phyloP scores from a whole-genome alignment of 495 filamentous ascomycete genomes.

The Aspergillus steynii region DNA sequence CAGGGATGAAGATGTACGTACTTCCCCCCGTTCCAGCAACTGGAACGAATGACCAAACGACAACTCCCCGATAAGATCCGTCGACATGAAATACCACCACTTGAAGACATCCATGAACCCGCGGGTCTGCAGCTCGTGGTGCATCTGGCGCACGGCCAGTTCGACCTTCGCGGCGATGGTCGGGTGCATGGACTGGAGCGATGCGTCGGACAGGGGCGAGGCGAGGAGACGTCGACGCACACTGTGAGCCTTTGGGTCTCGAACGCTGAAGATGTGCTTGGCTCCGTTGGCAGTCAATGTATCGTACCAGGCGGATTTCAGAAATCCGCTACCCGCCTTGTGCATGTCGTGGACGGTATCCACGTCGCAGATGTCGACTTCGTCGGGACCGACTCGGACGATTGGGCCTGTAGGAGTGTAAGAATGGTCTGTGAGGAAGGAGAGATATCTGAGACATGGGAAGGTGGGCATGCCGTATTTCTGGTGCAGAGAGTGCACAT shows the following conservation, averaged over 20 bases:
- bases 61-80: constrained; percentile 47
- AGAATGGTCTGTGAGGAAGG: too few species aligned
- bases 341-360: constrained; percentile 40
- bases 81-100: constrained; percentile 48
- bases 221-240: constrained; percentile 35
- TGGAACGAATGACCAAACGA: constrained; percentile 50
- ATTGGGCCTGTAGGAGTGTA: constrained; percentile 32
- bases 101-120: constrained; percentile 36
- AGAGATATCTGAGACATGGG: too few species aligned
- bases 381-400: constrained; percentile 39
- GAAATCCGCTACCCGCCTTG: constrained; percentile 29
- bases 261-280: constrained; percentile 36
- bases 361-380: constrained; percentile 41
- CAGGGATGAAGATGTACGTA: constrained; percentile 11
- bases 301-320: constrained; percentile 27
- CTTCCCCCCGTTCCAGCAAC: constrained; percentile 42
- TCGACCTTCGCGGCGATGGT: constrained; percentile 19
- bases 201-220: constrained; percentile 29
- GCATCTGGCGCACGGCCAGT: constrained; percentile 26
- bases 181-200: constrained; percentile 19
- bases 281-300: constrained; percentile 13
- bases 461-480: constrained; percentile 35
- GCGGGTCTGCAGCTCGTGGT: constrained; percentile 22
- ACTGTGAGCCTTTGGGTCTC: constrained; percentile 31
- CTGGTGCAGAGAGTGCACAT: constrained; percentile 44